Evolutionary conservation across 176 grass and related monocot species (phyloP), one percentile per base, ranked within the genome.

Genomic region (Cenchrus purpureus): DNA sequence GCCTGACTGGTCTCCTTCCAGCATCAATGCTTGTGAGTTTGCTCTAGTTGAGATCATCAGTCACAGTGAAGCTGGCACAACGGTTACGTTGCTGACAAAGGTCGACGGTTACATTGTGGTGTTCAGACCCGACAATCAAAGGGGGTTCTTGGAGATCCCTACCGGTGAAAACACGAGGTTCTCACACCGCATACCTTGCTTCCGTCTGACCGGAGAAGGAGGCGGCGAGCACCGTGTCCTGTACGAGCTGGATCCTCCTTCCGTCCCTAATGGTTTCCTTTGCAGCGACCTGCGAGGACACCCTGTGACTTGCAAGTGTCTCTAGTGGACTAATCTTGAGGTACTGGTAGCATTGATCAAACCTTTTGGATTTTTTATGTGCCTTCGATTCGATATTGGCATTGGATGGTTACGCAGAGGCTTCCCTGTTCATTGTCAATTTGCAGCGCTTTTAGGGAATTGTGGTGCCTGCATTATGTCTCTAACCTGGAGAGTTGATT

Each of bases 191-290:
- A 91, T 97, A 50, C 95, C 88, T 34, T 87, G 71, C 44, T 86
- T 91, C 63, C 13, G 37, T 60, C 85, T 97, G 54, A 93, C 90
- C 67, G 82, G 81, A 71, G 88, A 93, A 83, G 76, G 59, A 48
- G 92, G 88, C 14, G 90, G 90, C 32, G 92, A 84, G 88, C 88
- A 92, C 51, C 54, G 76, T 37, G 92, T 88, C 72, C 92, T 84
- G 74, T 97, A 74, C 57, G 95, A 97, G 86, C 92, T 97, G 45
- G 95, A 97, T 89, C 76, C 92, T 71, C 90, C 88, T 43, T 85
- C 92, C 17, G 73, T 97, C 10, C 95, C 44, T 6, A 7, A 5
- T 45, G 44, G 44, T 45, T 45, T 34, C 34, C 34, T 45, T 45
- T 45, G 44, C 7, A 8, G 34, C 34, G 34, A 34, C 34, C 7